A percentile compares a stretch with the other conserved stretches of the same genome.
These are phyloP conservation scores for Leersia perrieri DNA, from an alignment of 176 grass and related monocot genomes.

Conservation along the genomic window DNA sequence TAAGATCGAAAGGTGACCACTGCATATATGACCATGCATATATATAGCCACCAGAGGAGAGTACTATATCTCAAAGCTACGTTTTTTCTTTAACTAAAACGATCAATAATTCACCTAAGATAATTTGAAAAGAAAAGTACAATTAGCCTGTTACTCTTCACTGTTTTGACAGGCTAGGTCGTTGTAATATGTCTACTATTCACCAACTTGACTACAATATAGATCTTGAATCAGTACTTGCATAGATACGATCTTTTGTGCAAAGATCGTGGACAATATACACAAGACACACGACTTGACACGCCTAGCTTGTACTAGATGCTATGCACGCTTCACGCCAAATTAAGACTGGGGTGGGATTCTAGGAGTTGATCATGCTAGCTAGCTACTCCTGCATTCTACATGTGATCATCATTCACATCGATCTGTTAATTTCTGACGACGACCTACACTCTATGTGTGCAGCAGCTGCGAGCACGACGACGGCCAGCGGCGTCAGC, in stretches of 20 bases:
- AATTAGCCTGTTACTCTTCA: neutral
- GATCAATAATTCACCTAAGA: neutral
- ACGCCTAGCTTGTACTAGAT: constrained; percentile 12
- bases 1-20: no score
- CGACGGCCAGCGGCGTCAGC: constrained; percentile 29
- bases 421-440: constrained; percentile 14
- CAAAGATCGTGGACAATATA: neutral
- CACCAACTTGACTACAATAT: neutral
- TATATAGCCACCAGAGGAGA: no score
- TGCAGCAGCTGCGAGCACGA: constrained; percentile 21
- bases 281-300: neutral
- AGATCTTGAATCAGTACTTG: neutral
- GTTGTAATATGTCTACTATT: neutral
- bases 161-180: neutral
- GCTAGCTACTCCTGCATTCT: neutral
- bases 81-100: neutral
- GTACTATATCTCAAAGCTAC: no score
- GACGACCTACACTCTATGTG: neutral
- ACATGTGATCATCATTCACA: neutral
- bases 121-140: neutral
- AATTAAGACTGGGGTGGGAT: no score
- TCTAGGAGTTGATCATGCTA: no score
- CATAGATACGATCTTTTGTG: neutral
- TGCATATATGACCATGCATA: no score
- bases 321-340: constrained; percentile 2